These are phyloP conservation scores for Fusarium clavum DNA, from an alignment of 2,329 filamentous ascomycete species.

Conservation along the genomic window DNA sequence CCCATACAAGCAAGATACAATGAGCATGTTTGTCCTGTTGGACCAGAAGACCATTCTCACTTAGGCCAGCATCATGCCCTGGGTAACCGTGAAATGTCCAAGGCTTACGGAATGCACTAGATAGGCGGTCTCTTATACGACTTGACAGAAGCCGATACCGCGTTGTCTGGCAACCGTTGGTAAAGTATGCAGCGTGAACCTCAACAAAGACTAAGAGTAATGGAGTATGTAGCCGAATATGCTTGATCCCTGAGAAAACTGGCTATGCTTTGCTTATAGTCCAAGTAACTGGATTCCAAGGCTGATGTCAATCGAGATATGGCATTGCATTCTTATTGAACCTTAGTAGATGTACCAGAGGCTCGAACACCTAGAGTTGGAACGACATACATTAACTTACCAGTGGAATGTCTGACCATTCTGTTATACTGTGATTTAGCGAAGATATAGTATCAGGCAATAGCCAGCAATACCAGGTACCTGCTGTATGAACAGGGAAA, in stretches of 20 bases:
- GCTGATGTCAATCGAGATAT: neutral
- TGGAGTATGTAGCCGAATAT: too few species aligned
- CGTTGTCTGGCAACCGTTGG: too few species aligned
- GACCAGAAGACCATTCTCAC: neutral
- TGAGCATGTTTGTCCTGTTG: neutral
- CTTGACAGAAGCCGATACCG: too few species aligned
- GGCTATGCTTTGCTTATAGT: too few species aligned
- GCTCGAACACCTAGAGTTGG: neutral
- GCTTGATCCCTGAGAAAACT: too few species aligned
- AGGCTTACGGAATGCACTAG: neutral
- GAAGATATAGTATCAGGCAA: neutral
- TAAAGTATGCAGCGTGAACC: too few species aligned
- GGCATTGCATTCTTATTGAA: neutral
- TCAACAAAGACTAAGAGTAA: too few species aligned
- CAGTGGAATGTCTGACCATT: neutral
- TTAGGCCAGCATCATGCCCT: neutral
- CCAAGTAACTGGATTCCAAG: neutral
- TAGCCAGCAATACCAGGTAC: neutral
- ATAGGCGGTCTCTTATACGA: neutral
- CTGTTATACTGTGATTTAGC: neutral
- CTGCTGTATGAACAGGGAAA: neutral
- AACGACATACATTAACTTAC: neutral
- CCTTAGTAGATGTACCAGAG: neutral
- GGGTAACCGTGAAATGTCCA: neutral
- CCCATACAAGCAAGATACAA: neutral